Evolutionary conservation across 108 stramenopile genomes (phyloP).

Genomic region (Schizochytrium sp.): DNA sequence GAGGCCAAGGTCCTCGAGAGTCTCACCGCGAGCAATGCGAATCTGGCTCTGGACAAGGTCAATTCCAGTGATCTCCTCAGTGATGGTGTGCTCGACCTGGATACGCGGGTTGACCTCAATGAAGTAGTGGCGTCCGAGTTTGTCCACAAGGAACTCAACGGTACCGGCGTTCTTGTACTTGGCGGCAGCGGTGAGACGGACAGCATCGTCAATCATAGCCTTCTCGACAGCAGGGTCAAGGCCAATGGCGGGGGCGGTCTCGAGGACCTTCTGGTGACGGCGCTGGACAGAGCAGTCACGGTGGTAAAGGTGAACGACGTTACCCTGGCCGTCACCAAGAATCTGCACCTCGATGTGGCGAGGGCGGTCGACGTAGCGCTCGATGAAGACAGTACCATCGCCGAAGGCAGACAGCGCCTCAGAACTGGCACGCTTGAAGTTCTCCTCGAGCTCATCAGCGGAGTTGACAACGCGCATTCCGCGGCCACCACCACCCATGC

Average conservation of each 20-base stretch:
- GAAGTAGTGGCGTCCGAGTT: constrained; percentile 87
- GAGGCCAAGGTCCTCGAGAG: constrained; percentile 81
- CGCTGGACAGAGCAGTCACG: constrained; percentile 96
- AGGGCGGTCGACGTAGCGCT: constrained; percentile 88
- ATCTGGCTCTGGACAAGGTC: constrained; percentile 93
- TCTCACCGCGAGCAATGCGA: constrained; percentile 88
- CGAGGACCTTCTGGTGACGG: constrained; percentile 97
- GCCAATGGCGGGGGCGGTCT: constrained; percentile 89
- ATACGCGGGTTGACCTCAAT: constrained; percentile 93
- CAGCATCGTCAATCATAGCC: constrained; percentile 85
- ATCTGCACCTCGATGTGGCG: constrained; percentile 98
- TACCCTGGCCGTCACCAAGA: constrained; percentile 91
- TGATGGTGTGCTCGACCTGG: constrained; percentile 96
- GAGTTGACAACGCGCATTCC: constrained; percentile 91
- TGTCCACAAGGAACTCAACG: constrained; percentile 94
- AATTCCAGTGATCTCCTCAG: constrained; percentile 93
- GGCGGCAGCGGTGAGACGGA: constrained; percentile 78
- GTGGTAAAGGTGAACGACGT: constrained; percentile 93
- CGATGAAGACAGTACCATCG: constrained; percentile 92
- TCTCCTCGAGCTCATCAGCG: constrained; percentile 76
- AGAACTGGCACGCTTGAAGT: constrained; percentile 83
- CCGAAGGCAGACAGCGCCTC: constrained; percentile 92
- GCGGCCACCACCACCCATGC: constrained; percentile 94
- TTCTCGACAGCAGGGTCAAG: constrained; percentile 81
- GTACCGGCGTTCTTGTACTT: constrained; percentile 96